Evolutionary conservation across 768 basidiomycete genomes (phyloP), one percentile per base, ranked within the genome.

Genomic region (Pleurotus sapidus): DNA sequence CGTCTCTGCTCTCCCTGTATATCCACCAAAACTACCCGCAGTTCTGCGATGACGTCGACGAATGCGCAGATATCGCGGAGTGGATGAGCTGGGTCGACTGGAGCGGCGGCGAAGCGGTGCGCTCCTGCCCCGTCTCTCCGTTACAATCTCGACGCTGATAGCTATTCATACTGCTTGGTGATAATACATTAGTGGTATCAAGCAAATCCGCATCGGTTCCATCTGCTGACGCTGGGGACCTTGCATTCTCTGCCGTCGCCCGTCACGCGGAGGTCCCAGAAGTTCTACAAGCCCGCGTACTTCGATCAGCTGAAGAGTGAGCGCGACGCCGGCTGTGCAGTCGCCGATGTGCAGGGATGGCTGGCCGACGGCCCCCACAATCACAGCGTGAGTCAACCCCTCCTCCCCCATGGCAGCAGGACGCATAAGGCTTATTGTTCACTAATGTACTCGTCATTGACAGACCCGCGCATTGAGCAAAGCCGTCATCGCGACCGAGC

Each of bases 1-100:
- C 93, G 1, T 92, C 91, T 1, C 75, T 98, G 1, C 89, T 95
- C 60, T 88, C 88, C 2, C 71, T 96, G 5, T 99, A 98, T 67
- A 78, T 95, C 7, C 97, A 99, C 63, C 95, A 98, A 69, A 98
- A 97, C 66, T 93, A 95, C 63, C 81, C 88, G 0, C 87, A 88
- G 56, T 98, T 92, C 65, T 95, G 91, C 65, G 74, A 79, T 42
- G 83, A 88, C 38, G 69, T 94, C 3, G 91, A 94, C 5, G 80
- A 98, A 51, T 87, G 85, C 62, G 82, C 80, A 3, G 81, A 78
- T 2, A 68, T 94, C 11, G 77, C 83, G 6, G 93, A 93, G 46
- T 86, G 84, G 73, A 69, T 95, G 58, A 94, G 92, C 61, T 87
- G 83, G 81, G 74, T 84, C 8, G 93, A 95, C 65, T 80, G 81